Evolutionary conservation across 2,329 filamentous ascomycete genomes (phyloP).

Genomic region (Aurifilum marmelostoma): DNA sequence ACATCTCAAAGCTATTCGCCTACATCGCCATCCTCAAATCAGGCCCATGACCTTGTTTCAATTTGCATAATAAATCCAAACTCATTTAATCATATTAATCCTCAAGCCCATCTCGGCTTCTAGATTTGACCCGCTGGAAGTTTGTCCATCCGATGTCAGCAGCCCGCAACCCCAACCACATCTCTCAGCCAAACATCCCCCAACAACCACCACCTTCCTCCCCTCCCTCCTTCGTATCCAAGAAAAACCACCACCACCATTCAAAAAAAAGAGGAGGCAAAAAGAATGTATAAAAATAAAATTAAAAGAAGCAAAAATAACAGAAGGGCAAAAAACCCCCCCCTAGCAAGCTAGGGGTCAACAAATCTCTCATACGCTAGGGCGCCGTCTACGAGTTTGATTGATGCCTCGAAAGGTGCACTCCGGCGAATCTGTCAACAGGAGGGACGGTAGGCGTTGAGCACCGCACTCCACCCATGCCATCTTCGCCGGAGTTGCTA

Average conservation of each 20-base stretch:
- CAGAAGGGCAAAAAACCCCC: background rate
- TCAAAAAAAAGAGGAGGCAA: background rate
- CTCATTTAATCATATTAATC: too few relatives aligned
- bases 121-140: background rate
- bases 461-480: background rate
- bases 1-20: background rate
- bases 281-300: background rate
- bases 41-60: too few relatives aligned
- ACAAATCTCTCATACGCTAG: slow-evolving; percentile 1
- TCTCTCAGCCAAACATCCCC: background rate
- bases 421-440: background rate
- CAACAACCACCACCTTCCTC: background rate
- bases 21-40: too few relatives aligned
- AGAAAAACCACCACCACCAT: background rate
- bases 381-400: background rate
- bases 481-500: background rate
- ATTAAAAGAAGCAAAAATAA: background rate
- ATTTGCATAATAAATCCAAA: too few relatives aligned
- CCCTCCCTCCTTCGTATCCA: background rate
- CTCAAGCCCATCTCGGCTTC: background rate
- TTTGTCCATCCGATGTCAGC: background rate
- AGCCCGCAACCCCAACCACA: background rate
- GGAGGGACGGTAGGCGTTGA: background rate
- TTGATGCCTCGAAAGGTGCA: slow-evolving; percentile 3
- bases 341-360: background rate